phyloP scores from a whole-genome alignment of 179 eudicot species.

The Pouteria campechiana region DNA sequence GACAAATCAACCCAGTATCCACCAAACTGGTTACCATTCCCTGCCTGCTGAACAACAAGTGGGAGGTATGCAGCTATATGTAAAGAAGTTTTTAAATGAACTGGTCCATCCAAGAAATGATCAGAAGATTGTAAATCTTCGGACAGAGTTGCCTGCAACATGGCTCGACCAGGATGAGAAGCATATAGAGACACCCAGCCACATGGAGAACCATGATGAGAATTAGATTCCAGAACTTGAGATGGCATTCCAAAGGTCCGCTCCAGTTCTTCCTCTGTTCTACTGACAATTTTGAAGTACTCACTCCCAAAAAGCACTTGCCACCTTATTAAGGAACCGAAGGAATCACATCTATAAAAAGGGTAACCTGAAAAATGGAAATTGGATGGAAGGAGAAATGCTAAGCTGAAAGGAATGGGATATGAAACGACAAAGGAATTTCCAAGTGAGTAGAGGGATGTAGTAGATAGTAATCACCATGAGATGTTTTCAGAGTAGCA shows the following conservation, averaged over 20 bases:
- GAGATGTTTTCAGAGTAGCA: slow-evolving; percentile 62
- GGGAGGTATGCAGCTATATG: slow-evolving; percentile 60
- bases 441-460: background rate
- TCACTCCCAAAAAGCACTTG: slow-evolving; percentile 55
- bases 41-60: slow-evolving; percentile 50
- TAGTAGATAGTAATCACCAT: too few species aligned
- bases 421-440: background rate
- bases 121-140: slow-evolving; percentile 30
- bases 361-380: slow-evolving; percentile 44
- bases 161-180: slow-evolving; percentile 38
- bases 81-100: slow-evolving; percentile 48
- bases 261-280: slow-evolving; percentile 24
- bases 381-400: too few species aligned
- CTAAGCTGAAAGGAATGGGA: slow-evolving; percentile 1
- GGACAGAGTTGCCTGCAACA: slow-evolving; percentile 50
- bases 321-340: slow-evolving; percentile 59
- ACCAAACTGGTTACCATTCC: slow-evolving; percentile 88
- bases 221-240: slow-evolving; percentile 9
- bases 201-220: slow-evolving; percentile 47
- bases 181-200: slow-evolving; percentile 49
- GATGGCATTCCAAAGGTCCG: slow-evolving; percentile 20
- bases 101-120: slow-evolving; percentile 25
- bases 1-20: slow-evolving; percentile 72
- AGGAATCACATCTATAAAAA: slow-evolving; percentile 74
- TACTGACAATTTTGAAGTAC: slow-evolving; percentile 41